Percentiles rank a stretch among this genome's conserved stretches.
phyloP scores from a whole-genome alignment of 768 basidiomycete species.

The Phaffia australis region DNA sequence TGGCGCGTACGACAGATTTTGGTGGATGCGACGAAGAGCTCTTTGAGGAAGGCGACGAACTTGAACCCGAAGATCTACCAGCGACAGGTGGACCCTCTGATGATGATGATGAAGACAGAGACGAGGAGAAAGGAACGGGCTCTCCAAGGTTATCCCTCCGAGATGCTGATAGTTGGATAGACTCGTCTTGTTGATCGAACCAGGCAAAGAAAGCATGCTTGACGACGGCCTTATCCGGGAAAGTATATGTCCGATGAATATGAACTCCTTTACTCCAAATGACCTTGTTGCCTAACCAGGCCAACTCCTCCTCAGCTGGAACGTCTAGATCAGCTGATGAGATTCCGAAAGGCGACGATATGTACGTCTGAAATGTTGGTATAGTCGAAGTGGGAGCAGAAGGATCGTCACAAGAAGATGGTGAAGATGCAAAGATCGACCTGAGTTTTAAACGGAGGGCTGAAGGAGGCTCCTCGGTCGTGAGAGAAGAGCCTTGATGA shows the following conservation, averaged over 20 bases:
- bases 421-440: too few relatives aligned
- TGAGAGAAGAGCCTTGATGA: too few relatives aligned
- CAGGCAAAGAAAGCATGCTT: constrained; percentile 33
- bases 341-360: too few relatives aligned
- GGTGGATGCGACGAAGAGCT: not conserved
- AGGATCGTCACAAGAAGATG: too few relatives aligned
- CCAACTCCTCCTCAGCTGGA: constrained; percentile 32
- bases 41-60: not conserved
- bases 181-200: constrained; percentile 26
- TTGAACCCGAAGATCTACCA: constrained; percentile 12
- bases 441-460: too few relatives aligned
- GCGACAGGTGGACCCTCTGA: not conserved
- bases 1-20: constrained; percentile 23
- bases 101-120: not conserved
- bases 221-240: constrained; percentile 31
- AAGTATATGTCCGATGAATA: constrained; percentile 34
- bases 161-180: not conserved
- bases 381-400: too few relatives aligned
- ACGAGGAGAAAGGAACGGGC: not conserved
- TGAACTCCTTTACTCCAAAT: constrained; percentile 34
- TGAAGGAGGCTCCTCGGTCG: too few relatives aligned
- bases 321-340: too few relatives aligned
- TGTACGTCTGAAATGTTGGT: too few relatives aligned
- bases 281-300: constrained; percentile 33
- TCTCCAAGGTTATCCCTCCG: not conserved